phyloP scores from a whole-genome alignment of 495 filamentous ascomycete species.

The Parmelia sp. region DNA sequence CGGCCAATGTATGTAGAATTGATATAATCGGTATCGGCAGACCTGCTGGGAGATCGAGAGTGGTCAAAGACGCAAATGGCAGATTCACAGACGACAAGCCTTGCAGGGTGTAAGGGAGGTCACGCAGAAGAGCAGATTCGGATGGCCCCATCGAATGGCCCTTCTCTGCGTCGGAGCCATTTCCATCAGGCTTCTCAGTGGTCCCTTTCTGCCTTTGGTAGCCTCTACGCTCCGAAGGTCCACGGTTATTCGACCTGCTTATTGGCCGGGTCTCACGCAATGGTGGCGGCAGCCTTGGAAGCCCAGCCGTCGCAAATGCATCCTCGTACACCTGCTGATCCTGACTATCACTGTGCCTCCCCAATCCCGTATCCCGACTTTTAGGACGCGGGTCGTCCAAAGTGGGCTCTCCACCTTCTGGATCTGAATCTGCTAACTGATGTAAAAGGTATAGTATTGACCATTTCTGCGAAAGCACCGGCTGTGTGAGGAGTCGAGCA shows the following conservation, averaged over 20 bases:
- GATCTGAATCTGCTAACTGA: constrained; percentile 60
- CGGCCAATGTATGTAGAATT: constrained; percentile 80
- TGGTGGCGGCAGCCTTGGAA: constrained; percentile 39
- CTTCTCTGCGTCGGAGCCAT: constrained; percentile 4
- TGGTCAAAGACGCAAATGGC: constrained; percentile 59
- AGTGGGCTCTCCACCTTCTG: constrained; percentile 25
- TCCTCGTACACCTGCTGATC: constrained; percentile 39
- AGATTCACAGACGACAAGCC: constrained; percentile 83
- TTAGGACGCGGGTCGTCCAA: constrained; percentile 24
- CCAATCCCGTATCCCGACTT: constrained; percentile 13
- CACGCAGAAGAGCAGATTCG: constrained; percentile 75
- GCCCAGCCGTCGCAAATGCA: constrained; percentile 49
- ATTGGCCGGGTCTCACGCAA: background rate
- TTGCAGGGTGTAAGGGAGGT: constrained; percentile 91
- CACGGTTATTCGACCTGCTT: background rate
- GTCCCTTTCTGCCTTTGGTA: constrained; percentile 1
- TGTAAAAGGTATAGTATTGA: constrained; percentile 87
- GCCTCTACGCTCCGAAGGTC: constrained; percentile 6
- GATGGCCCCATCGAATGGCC: constrained; percentile 25
- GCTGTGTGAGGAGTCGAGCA: constrained; percentile 76
- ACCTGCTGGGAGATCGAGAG: constrained; percentile 65
- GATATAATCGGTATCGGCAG: constrained; percentile 81
- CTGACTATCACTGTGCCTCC: constrained; percentile 9
- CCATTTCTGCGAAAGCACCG: constrained; percentile 93
- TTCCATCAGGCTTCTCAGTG: constrained; percentile 3